Evolutionary conservation across 1,139 yeast species (phyloP).

Genomic region (Taphrina betulina): DNA sequence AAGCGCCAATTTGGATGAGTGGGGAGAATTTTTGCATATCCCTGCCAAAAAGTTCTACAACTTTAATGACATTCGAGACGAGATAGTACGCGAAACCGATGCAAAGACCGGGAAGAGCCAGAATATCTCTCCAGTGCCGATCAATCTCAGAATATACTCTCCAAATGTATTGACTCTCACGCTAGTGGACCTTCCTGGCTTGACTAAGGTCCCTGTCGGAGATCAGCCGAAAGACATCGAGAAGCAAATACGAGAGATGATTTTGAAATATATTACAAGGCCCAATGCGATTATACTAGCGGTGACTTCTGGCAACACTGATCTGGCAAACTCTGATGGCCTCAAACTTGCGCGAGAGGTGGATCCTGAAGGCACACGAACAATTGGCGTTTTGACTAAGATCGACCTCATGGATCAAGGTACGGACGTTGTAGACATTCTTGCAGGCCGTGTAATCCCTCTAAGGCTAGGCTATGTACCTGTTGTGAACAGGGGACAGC

Average conservation of each 20-base stretch:
- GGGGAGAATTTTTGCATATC: conserved; percentile 96
- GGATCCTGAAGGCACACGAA: conserved; percentile 91
- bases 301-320: conserved; percentile 96
- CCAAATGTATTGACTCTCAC: conserved; percentile 96
- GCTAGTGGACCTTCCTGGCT: conserved; percentile 93
- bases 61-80: conserved; percentile 86
- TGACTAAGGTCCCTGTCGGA: conserved; percentile 98
- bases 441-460: conserved; percentile 95
- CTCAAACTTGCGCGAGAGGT: conserved; percentile 94
- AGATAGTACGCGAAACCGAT: conserved; percentile 91
- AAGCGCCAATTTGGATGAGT: conserved; percentile 85
- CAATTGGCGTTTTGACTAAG: conserved; percentile 95
- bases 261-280: conserved; percentile 86
- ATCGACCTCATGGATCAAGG: conserved; percentile 98
- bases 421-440: conserved; percentile 95
- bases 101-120: conserved; percentile 88
- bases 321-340: conserved; percentile 96
- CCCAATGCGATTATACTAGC: conserved; percentile 95
- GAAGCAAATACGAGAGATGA: conserved; percentile 89
- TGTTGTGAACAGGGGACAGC: conserved; percentile 96
- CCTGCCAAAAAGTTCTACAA: conserved; percentile 86
- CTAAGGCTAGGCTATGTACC: conserved; percentile 95
- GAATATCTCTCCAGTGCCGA: conserved; percentile 90
- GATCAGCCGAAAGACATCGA: conserved; percentile 98
- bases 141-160: conserved; percentile 88